These are phyloP conservation scores for Draba incana DNA, from an alignment of 345 rosid genomes.

Conservation along the genomic window DNA sequence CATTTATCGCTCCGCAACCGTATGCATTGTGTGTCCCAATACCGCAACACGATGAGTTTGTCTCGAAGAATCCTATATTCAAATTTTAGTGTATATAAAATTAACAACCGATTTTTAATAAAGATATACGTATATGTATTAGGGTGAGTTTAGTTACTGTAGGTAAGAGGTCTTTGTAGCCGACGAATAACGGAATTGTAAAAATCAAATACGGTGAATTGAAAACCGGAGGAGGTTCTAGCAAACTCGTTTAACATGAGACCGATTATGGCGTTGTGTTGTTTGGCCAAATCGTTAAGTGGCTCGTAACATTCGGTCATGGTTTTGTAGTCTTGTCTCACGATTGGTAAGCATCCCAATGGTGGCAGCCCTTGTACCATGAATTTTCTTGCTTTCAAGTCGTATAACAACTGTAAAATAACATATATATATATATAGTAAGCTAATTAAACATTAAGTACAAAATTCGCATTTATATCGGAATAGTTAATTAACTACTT, in stretches of 20 bases:
- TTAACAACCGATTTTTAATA: not conserved
- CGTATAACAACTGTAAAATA: constrained; percentile 26
- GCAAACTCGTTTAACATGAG: constrained; percentile 28
- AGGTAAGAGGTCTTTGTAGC: not conserved
- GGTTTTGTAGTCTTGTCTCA: constrained; percentile 25
- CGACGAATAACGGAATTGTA: constrained; percentile 32
- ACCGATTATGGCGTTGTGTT: constrained; percentile 36
- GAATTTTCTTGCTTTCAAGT: constrained; percentile 31
- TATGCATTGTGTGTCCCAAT: constrained; percentile 34
- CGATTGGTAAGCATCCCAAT: constrained; percentile 36
- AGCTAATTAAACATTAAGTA: not conserved
- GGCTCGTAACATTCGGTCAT: constrained; percentile 22
- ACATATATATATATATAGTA: not conserved
- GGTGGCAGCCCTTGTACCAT: constrained; percentile 32
- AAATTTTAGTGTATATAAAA: no score
- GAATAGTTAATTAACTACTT: not conserved
- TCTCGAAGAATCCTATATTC: constrained; percentile 24
- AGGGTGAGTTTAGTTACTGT: no score
- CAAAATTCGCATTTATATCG: not conserved
- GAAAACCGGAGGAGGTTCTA: constrained; percentile 23
- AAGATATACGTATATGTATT: no score
- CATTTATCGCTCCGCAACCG: constrained; percentile 31
- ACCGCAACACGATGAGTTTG: constrained; percentile 37
- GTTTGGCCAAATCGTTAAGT: constrained; percentile 31
- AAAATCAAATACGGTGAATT: constrained; percentile 37